Evolutionary conservation across 331 rosid genomes (phyloP), one percentile per base, ranked within the genome.

Genomic region (Malus hybrid): DNA sequence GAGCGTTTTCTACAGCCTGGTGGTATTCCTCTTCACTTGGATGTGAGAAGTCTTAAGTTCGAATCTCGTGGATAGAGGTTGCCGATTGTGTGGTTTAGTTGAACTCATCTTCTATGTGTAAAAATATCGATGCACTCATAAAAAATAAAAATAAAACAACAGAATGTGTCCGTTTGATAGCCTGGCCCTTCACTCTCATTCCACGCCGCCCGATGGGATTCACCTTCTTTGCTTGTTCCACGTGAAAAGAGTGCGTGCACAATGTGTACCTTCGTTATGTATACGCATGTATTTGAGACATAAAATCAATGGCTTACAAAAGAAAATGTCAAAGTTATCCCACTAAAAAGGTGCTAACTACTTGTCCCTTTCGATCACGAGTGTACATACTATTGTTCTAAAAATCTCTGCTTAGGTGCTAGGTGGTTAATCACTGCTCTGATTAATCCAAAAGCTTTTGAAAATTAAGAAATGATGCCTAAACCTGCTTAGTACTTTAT

Each of bases 121-220:
- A 28, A 28, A 28, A 28, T 2, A 28, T 28, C 29, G 29, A 28
- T 28, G 29, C 3, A 28, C 29, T 28, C 29, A 2, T 1, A 28
- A 28, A 28, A 28, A 28, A 28, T 2, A 28, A 28, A 28, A 28
- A 28, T 2, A 28, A 28, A 28, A 28, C 29, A 28, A 28, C 29
- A 71, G 81, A 34, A 67, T 83, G 79, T 52, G 86, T 79, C 69
- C 86, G 83, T 24, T 75, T 83, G 65, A 83, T 83, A 42, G 86
- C 83, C 29, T 28, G 29, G 3, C 32, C 86, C 86, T 72, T 83
- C 86, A 34, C 86, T 83, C 68, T 83, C 86, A 76, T 83, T 83
- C 86, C 86, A 83, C 81, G 79, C 86, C 34, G 79, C 86, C 62
- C 79, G 79, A 83, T 83, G 83, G 34, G 83, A 83, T 71, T 83